Conservation (phyloP, 2,329 filamentous ascomycete species). For the Monilinia fructigena region DNA sequence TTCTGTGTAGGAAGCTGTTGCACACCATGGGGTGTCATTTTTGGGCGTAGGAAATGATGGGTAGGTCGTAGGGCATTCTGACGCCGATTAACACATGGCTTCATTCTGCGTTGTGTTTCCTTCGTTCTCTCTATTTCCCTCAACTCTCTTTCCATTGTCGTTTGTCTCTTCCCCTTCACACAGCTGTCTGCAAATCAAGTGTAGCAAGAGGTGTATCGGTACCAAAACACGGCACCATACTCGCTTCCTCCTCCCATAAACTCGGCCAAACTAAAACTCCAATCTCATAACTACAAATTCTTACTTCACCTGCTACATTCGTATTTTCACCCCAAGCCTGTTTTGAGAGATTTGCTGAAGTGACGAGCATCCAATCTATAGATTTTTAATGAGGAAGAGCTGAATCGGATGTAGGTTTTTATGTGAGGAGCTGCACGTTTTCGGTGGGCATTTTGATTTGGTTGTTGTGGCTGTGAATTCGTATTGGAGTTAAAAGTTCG, state of each 20-base stretch:
- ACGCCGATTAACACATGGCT: constrained; percentile 57
- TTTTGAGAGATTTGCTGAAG: constrained; percentile 87
- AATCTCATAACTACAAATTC: constrained; percentile 78
- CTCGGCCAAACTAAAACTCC: constrained; percentile 82
- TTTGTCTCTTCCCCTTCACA: constrained; percentile 19
- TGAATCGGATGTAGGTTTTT: constrained; percentile 79
- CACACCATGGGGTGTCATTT: constrained; percentile 74
- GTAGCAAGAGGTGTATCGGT: constrained; percentile 50
- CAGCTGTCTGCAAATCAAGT: constrained; percentile 16
- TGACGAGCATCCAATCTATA: constrained; percentile 83
- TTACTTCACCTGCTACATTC: constrained; percentile 57
- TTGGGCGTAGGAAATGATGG: constrained; percentile 62
- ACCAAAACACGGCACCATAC: constrained; percentile 69
- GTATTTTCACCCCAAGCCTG: constrained; percentile 79
- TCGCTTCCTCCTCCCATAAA: constrained; percentile 45
- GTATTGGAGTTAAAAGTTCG: constrained; percentile 14
- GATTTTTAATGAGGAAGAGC: constrained; percentile 37
- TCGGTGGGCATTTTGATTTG: constrained; percentile 54
- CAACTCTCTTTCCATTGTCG: constrained; percentile 15
- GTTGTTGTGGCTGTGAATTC: not conserved
- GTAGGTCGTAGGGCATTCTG: constrained; percentile 80
- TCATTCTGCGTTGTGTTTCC: not conserved
- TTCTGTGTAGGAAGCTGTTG: constrained; percentile 56
- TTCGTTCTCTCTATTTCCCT: constrained; percentile 32
- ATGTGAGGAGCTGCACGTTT: constrained; percentile 78